A percentile compares a stretch with the other conserved stretches of the same genome.
phyloP scores from a whole-genome alignment of 495 filamentous ascomycete species.

The Neurospora cerealis region DNA sequence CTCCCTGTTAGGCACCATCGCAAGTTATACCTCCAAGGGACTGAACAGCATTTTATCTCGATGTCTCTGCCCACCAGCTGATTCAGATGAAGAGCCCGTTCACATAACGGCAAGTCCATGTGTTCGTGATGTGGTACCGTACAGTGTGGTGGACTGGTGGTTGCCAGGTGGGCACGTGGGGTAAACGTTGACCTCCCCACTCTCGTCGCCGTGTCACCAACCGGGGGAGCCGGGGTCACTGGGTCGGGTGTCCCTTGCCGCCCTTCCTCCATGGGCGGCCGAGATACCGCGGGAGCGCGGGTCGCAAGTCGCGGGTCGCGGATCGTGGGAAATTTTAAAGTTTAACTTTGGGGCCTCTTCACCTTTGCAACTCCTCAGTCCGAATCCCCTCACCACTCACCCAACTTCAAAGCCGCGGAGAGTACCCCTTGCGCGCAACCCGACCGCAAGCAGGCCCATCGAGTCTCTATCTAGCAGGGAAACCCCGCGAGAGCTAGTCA shows the following conservation, averaged over 20 bases:
- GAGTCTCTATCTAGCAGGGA: background rate
- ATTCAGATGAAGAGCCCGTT: background rate
- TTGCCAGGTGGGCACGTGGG: background rate
- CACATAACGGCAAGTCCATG: background rate
- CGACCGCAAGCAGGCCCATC: background rate
- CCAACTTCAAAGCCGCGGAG: constrained; percentile 15
- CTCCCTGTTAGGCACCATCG: background rate
- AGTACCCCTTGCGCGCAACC: background rate
- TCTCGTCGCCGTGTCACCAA: background rate
- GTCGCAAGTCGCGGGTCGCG: background rate
- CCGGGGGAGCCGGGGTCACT: background rate
- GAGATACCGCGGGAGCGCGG: background rate
- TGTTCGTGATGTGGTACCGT: background rate
- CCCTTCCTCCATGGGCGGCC: background rate
- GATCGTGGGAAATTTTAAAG: background rate
- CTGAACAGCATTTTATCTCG: background rate
- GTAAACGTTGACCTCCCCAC: background rate
- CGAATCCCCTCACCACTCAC: background rate
- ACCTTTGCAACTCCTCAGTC: background rate
- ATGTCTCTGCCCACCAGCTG: background rate
- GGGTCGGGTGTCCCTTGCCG: background rate
- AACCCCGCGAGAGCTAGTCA: constrained; percentile 5
- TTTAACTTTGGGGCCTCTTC: background rate
- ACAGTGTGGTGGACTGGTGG: background rate
- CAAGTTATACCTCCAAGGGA: background rate